Percentiles rank a stretch among this genome's conserved stretches.
These are phyloP conservation scores for Lumnitzera littorea DNA, from an alignment of 345 rosid genomes.

Conservation along the genomic window DNA sequence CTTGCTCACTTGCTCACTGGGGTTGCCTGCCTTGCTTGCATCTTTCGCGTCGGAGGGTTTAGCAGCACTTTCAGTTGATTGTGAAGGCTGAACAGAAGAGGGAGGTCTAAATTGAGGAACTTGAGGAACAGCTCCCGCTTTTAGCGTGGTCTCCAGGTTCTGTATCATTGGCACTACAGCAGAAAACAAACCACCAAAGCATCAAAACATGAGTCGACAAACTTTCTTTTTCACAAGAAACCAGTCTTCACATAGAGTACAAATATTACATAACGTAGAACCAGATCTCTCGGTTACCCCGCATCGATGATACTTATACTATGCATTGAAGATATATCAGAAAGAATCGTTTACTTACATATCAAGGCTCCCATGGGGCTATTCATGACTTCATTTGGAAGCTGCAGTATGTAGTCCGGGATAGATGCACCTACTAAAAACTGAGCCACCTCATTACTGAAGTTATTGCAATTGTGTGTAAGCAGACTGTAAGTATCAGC, in stretches of 20 bases:
- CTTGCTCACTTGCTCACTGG: conserved; percentile 12
- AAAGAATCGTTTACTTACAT: conserved; percentile 40
- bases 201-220: background rate
- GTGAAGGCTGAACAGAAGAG: conserved; percentile 13
- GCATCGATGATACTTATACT: background rate
- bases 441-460: conserved; percentile 83
- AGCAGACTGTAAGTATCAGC: conserved; percentile 77
- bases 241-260: no score
- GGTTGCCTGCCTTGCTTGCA: conserved; percentile 11
- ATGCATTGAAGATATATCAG: no score
- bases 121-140: conserved; percentile 82
- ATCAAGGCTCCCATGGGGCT: conserved; percentile 93
- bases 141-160: conserved; percentile 67
- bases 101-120: conserved; percentile 77
- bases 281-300: no score
- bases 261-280: no score
- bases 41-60: background rate
- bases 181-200: background rate
- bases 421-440: conserved; percentile 76
- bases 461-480: conserved; percentile 89
- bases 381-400: conserved; percentile 79
- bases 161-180: conserved; percentile 91
- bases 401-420: conserved; percentile 82
- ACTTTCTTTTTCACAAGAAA: no score
- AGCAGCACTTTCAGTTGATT: conserved; percentile 9